A percentile compares a stretch with the other conserved stretches of the same genome.
These are phyloP conservation scores for Paspalum notatum DNA, from an alignment of 176 grass and related monocot genomes.

Conservation along the genomic window DNA sequence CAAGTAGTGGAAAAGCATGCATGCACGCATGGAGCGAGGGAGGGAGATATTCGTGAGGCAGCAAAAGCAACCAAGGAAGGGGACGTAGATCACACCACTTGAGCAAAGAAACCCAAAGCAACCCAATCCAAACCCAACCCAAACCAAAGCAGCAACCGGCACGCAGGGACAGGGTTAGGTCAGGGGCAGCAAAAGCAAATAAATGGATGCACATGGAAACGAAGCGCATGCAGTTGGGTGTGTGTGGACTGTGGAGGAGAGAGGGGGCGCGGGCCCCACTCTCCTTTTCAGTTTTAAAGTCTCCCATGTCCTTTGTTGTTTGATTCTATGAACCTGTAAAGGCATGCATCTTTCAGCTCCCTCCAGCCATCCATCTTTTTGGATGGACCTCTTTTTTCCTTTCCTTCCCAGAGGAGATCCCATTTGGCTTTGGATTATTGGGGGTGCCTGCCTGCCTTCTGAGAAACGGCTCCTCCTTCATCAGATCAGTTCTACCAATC, in stretches of 20 bases:
- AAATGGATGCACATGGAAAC: slow-evolving; percentile 83
- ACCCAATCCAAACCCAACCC: background rate
- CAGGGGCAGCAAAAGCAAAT: slow-evolving; percentile 63
- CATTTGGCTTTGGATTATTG: background rate
- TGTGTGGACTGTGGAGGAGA: background rate
- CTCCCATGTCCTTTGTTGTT: slow-evolving; percentile 45
- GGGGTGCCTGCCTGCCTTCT: slow-evolving; percentile 25
- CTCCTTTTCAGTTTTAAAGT: slow-evolving; percentile 77
- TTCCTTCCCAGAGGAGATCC: background rate
- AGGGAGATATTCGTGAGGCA: background rate
- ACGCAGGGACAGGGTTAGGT: slow-evolving; percentile 11
- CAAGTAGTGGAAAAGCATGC: background rate
- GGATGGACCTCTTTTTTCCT: background rate
- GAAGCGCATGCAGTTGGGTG: slow-evolving; percentile 44
- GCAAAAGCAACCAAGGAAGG: background rate
- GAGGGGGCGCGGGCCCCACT: background rate
- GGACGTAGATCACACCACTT: background rate
- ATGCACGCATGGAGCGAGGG: background rate
- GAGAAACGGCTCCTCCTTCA: slow-evolving; percentile 42
- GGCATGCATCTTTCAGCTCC: slow-evolving; percentile 50
- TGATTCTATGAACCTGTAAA: slow-evolving; percentile 57
- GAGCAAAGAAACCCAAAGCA: background rate
- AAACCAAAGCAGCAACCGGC: background rate
- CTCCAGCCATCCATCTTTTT: slow-evolving; percentile 41
- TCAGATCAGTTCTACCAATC: background rate